Evolutionary conservation across 139 green algal genomes (phyloP), one percentile per base, ranked within the genome.

Genomic region (Ostreobium quekettii): DNA sequence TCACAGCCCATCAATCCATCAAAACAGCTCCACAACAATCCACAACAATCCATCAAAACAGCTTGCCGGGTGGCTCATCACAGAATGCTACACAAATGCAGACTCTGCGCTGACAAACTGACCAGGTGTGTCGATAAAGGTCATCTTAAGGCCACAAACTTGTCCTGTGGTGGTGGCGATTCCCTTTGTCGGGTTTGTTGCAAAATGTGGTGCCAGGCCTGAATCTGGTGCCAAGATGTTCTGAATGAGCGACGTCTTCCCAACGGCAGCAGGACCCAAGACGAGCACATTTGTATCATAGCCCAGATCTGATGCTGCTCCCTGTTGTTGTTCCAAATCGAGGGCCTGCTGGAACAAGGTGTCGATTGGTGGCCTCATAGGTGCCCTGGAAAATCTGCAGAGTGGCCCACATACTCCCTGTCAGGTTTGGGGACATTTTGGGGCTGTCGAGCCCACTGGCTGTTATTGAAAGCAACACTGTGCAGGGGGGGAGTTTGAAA

Each of bases 171-270:
- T 22, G 59, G 32, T 46, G 11, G 59, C 29, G 28, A 66, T 66
- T 35, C 47, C 47, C 7, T 26, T 66, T 15, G 59, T 66, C 4
- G 7, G 6, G 19, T 19, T 35, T 48, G 28, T 7, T 38, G 59
- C 59, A 66, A 66, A 66, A 47, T 66, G 32, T 48, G 26, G 5
- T 24, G 59, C 30, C 59, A 66, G 30, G 47, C 24, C 29, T 22
- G 7, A 42, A n/a, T 35, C 59, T 39, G 59, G 59, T 39, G 46
- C 5, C 28, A 66, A 19, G 8, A 66, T 19, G 32, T 66, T 66
- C 11, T 35, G 59, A 66, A 66, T 66, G 30, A 66, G 32, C 7
- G 59, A 66, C 5, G 59, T 66, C 30, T 66, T 66, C 47, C 59
- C 59, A 15, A 33, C 46, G 7, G 15, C 30, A 42, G 7, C 7